Percentiles rank a stretch among this genome's conserved stretches.
These are phyloP conservation scores for Capsicum chinense DNA, from an alignment of 257 asterid genomes.

Conservation along the genomic window DNA sequence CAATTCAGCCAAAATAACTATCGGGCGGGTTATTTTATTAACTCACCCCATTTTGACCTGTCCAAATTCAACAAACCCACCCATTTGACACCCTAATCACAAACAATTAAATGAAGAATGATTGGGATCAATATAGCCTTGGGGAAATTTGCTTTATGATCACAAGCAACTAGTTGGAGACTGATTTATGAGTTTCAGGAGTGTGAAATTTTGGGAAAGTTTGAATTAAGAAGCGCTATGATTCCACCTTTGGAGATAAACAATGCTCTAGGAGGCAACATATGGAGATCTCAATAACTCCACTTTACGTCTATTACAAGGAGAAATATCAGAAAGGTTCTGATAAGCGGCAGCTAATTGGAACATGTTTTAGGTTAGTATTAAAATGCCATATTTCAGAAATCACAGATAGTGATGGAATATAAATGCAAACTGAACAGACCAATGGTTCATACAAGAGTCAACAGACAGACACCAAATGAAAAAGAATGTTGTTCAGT, in stretches of 20 bases:
- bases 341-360: background rate
- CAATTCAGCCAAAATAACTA: background rate
- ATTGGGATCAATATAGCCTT: background rate
- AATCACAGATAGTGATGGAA: background rate
- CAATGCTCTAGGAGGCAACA: slow-evolving; percentile 16
- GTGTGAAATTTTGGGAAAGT: slow-evolving; percentile 4
- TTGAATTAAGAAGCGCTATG: slow-evolving; percentile 9
- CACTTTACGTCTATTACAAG: background rate
- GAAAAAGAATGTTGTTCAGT: background rate
- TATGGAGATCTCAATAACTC: background rate
- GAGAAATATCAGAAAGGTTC: background rate
- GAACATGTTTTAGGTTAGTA: background rate
- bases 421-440: slow-evolving; percentile 6
- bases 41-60: background rate
- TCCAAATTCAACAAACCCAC: background rate
- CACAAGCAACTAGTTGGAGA: slow-evolving; percentile 5
- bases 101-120: background rate
- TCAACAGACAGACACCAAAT: background rate
- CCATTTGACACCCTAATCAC: background rate
- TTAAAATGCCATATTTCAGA: background rate
- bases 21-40: background rate
- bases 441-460: background rate
- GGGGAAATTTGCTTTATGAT: background rate
- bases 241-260: background rate
- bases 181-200: background rate